Conservation (phyloP, 306 rosid species). For the Lagenaria siceraria region DNA sequence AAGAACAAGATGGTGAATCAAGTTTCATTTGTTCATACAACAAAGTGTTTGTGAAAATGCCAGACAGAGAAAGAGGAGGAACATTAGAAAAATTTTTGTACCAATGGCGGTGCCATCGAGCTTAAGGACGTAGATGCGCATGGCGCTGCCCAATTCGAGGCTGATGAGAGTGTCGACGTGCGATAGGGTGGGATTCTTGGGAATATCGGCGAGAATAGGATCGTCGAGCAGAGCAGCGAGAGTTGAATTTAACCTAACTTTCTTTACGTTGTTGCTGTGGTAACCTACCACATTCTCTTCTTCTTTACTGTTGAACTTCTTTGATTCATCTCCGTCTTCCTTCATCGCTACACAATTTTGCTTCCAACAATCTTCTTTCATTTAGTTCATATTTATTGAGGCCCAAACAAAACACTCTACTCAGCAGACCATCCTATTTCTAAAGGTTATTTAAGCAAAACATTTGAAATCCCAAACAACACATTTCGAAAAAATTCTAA, state of each 20-base stretch:
- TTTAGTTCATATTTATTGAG: neutral
- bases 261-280: constrained; percentile 35
- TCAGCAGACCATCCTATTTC: neutral
- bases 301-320: constrained; percentile 2
- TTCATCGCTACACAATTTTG: neutral
- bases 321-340: neutral
- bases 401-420: neutral
- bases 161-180: constrained; percentile 74
- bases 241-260: constrained; percentile 45
- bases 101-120: constrained; percentile 51
- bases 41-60: constrained; percentile 20
- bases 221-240: constrained; percentile 39
- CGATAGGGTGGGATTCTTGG: constrained; percentile 47
- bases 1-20: neutral
- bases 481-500: neutral
- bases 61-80: constrained; percentile 8
- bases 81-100: constrained; percentile 17
- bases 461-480: neutral
- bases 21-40: neutral
- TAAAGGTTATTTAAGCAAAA: neutral
- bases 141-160: constrained; percentile 80
- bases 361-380: neutral
- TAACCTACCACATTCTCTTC: constrained; percentile 32
- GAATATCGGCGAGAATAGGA: constrained; percentile 65
- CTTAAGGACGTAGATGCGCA: constrained; percentile 62